These are phyloP conservation scores for Xylariaceae sp. DNA, from an alignment of 2,329 filamentous ascomycete species.

Conservation along the genomic window DNA sequence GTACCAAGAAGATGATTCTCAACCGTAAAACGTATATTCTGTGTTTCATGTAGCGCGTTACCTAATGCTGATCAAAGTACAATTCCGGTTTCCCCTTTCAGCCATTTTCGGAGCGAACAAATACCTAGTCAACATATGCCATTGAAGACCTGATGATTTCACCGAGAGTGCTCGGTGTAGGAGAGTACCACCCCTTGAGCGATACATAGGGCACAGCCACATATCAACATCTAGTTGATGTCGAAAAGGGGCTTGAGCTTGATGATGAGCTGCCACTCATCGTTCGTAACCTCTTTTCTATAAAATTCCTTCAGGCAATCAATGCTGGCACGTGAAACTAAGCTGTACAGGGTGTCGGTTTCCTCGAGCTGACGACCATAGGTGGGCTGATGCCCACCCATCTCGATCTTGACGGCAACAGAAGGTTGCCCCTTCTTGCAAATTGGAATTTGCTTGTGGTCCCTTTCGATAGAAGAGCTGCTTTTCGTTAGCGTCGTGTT, in stretches of 20 bases:
- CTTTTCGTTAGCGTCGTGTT: background rate
- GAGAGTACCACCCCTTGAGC: no score
- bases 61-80: no score
- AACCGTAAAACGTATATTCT: no score
- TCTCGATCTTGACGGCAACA: constrained; percentile 96
- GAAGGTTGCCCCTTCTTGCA: constrained; percentile 98
- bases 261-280: constrained; percentile 92
- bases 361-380: constrained; percentile 97
- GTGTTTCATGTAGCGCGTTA: no score
- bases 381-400: constrained; percentile 83
- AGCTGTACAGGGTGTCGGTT: constrained; percentile 80
- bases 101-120: no score
- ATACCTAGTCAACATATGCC: no score
- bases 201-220: background rate
- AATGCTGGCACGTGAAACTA: constrained; percentile 84
- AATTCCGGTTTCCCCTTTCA: no score
- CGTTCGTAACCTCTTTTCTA: constrained; percentile 56
- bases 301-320: constrained; percentile 97
- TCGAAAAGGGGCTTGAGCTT: constrained; percentile 96
- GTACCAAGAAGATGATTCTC: no score
- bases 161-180: no score
- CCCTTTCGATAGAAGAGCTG: constrained; percentile 93
- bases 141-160: no score
- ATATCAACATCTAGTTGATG: constrained; percentile 54
- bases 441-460: constrained; percentile 89